Conservation (phyloP, 1,284 basidiomycete genomes). For the Leccinum pachyderme region DNA sequence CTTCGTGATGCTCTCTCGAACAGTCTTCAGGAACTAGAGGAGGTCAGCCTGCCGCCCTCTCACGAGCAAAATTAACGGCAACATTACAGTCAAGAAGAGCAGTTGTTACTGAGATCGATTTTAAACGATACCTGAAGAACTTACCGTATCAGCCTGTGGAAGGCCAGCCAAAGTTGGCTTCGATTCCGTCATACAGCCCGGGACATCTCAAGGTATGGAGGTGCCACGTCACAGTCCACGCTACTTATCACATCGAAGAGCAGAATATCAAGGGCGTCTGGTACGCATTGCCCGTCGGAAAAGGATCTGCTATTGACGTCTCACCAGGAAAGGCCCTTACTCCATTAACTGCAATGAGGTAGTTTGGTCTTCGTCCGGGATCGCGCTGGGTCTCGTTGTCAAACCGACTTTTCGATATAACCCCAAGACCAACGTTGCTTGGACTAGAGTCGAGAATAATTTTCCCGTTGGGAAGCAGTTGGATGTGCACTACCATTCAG, state of each 20-base stretch:
- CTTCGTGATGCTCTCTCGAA: conserved; percentile 18
- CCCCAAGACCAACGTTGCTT: conserved; percentile 20
- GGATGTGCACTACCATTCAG: conserved; percentile 19
- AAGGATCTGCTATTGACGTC: not conserved
- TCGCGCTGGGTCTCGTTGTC: conserved; percentile 22
- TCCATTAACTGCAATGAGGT: conserved; percentile 18
- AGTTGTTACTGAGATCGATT: conserved; percentile 18
- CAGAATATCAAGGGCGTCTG: conserved; percentile 7
- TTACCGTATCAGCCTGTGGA: conserved; percentile 13
- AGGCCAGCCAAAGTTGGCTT: conserved; percentile 15
- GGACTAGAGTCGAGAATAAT: conserved; percentile 11
- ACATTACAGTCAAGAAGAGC: conserved; percentile 11
- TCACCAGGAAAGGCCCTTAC: conserved; percentile 12
- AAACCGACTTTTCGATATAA: conserved; percentile 29
- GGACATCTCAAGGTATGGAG: conserved; percentile 20
- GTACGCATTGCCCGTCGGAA: conserved; percentile 8
- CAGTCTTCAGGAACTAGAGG: conserved; percentile 22
- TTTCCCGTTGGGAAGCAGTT: conserved; percentile 18
- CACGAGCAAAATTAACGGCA: conserved; percentile 1
- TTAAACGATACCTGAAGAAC: conserved; percentile 6
- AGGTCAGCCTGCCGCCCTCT: conserved; percentile 9
- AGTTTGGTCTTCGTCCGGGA: conserved; percentile 25
- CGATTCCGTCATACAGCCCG: conserved; percentile 5
- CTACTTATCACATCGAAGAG: conserved; percentile 5
- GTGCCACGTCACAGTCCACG: not conserved